Evolutionary conservation across 305 asterid genomes (phyloP).

Genomic region (Fraxinus baroniana): DNA sequence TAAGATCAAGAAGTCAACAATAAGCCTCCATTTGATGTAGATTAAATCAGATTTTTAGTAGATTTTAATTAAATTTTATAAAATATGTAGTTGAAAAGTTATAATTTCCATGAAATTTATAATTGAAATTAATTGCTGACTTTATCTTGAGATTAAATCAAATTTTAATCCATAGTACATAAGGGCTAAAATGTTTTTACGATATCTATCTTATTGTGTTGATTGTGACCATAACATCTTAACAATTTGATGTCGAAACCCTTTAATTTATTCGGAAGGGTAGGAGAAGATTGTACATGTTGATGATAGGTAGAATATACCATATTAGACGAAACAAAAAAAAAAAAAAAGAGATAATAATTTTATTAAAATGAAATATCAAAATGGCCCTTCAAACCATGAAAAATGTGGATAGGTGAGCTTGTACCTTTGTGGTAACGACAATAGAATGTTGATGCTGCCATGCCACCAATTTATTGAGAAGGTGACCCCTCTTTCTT

Average conservation of each 20-base stretch:
- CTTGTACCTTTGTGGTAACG: not conserved
- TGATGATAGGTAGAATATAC: not conserved
- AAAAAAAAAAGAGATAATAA: no score
- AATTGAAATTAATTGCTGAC: not conserved
- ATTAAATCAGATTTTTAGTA: no score
- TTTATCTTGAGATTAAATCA: not conserved
- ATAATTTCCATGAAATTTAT: no score
- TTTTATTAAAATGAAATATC: not conserved
- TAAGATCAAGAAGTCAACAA: not conserved
- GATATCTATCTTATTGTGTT: not conserved
- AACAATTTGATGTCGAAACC: not conserved
- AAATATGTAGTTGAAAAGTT: not conserved
- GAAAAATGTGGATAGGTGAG: not conserved
- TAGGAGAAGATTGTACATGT: not conserved
- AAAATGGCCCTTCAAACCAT: not conserved
- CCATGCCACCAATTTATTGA: not conserved
- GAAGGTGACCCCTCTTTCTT: not conserved
- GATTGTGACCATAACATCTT: not conserved
- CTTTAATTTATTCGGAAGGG: not conserved
- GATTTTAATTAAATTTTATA: no score
- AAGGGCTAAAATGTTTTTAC: not conserved
- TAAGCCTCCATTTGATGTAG: not conserved
- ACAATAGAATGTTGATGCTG: not conserved
- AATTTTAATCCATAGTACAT: not conserved
- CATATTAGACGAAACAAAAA: not conserved